Conservation (phyloP, 495 filamentous ascomycete species). For the Monascus purpureus region DNA sequence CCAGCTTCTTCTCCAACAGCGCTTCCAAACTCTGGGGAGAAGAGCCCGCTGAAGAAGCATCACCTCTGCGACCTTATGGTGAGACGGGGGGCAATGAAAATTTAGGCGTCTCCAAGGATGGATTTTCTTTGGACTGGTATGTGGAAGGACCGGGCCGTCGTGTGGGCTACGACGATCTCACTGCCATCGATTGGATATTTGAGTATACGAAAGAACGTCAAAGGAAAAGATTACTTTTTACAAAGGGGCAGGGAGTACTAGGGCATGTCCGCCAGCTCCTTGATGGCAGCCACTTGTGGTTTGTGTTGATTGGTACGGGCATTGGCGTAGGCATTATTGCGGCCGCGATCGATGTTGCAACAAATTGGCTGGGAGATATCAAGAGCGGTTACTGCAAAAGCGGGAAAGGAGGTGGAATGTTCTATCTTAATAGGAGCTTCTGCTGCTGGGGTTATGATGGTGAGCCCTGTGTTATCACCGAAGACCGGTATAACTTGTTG, state of each 20-base stretch:
- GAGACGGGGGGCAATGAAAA: slow-evolving; percentile 23
- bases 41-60: slow-evolving; percentile 2
- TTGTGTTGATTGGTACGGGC: slow-evolving; percentile 67
- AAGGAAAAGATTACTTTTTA: slow-evolving; percentile 60
- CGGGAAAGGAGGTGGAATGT: slow-evolving; percentile 60
- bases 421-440: slow-evolving; percentile 81
- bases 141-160: slow-evolving; percentile 79
- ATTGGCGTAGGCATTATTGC: slow-evolving; percentile 72
- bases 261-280: slow-evolving; percentile 57
- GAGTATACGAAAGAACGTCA: slow-evolving; percentile 96
- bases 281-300: slow-evolving; percentile 84
- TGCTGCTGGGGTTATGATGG: slow-evolving; percentile 87
- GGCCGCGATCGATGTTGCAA: slow-evolving; percentile 81
- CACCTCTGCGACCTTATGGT: slow-evolving; percentile 2
- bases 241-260: slow-evolving; percentile 53
- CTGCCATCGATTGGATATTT: slow-evolving; percentile 99
- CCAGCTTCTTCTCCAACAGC: slow-evolving; percentile 38
- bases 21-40: slow-evolving; percentile 12
- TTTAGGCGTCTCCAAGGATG: slow-evolving; percentile 44
- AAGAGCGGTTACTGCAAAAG: slow-evolving; percentile 82
- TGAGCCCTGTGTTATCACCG: slow-evolving; percentile 12
- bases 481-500: background rate
- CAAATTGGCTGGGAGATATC: slow-evolving; percentile 85
- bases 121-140: slow-evolving; percentile 66
- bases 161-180: slow-evolving; percentile 91